Evolutionary conservation across 1,284 basidiomycete genomes (phyloP), one percentile per base, ranked within the genome.

Genomic region (Ganoderma multipileum): DNA sequence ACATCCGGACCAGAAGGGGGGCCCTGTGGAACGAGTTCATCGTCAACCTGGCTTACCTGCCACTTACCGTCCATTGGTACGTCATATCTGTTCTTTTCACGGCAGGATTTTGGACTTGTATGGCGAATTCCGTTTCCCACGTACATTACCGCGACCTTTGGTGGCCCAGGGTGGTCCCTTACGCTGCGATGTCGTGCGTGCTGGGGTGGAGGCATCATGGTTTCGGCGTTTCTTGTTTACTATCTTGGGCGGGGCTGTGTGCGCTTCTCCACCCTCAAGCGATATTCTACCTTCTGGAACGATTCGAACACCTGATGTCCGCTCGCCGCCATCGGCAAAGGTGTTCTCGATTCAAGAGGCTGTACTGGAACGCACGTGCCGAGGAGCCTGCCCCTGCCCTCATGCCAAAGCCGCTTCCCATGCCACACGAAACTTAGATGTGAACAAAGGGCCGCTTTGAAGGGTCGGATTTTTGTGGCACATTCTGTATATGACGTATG

Each of bases 1-100:
- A 91, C 63, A 76, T 95, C 28, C 73, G 78, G 55, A 82, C 87
- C 70, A 82, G 88, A 71, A 92, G 92, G 87, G 85, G 88, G 70
- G 87, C 91, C 18, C 89, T 92, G 68, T 88, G 89, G 84, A 91
- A 88, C 68, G 93, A 95, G 73, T 77, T 93, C 30, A 81, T 93
- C 61, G 87, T 89, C 59, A 96, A 95, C 75, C 70, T 91, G 5
- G 90, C 89, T 39, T 93, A 95, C 77, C 80, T 95, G 50, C 95
- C 95, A 3, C 79, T 95, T 66, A 93, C 95, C 4, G 79, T 95
- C 62, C 95, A 96, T 78, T 96, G 94, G 95, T 94, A 72, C 69
- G 86, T 81, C 3, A 26, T 36, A 36, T 42, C 20, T 20, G 33
- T 61, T 26, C 30, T 47, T 58, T 61, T 41, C n/a, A 28, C 54